Base-by-base conservation (phyloP, 352 stramenopile genomes). In the Phytophthora citrophthora region DNA sequence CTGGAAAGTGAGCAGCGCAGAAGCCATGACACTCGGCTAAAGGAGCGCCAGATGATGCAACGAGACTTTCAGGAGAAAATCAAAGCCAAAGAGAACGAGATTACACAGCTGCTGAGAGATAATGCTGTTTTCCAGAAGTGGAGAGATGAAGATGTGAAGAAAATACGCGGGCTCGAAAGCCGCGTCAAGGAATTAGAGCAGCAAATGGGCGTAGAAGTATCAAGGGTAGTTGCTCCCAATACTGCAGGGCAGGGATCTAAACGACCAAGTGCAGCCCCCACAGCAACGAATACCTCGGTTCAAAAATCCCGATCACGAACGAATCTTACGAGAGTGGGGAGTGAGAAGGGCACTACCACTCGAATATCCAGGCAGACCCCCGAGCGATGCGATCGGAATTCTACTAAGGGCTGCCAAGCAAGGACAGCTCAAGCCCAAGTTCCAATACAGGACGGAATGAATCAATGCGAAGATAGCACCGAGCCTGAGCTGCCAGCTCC, bases 51-150 rank as follows among this genome's bases (percentile, higher is more conserved):
- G 15, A 52, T 62, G 4, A 61, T 82, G 36, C 70, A 82, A 20
- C 70, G 64, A 36, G 72, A 81, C 0, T 90, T 88, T 49, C 58
- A 72, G 7, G 70, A 83, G 15, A 83, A 74, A 48, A 66, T 94
- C 0, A 70, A 87, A 36, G 65, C 49, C 1, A 91, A 93, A 68
- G 83, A 94, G 9, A 78, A 84, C 16, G 80, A 88, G 36, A 79
- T 91, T 29, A 60, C 66, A 5, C 79, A 83, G 23, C 54, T 88
- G 4, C 20, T 62, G n/a, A 72, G 71, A 4, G 83, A 93, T 52
- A 91, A 90, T 27, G 65, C 78, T 16, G 78, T 82, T 0, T 91
- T 87, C 38, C 68, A 79, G 23, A 85, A 70, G 40, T 91, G 72
- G 76, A 71, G 76, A 72, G 71, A 88, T 1, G 81, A 92, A 40